Conservation (phyloP, 768 basidiomycete species). For the Rhizopogon rudus region DNA sequence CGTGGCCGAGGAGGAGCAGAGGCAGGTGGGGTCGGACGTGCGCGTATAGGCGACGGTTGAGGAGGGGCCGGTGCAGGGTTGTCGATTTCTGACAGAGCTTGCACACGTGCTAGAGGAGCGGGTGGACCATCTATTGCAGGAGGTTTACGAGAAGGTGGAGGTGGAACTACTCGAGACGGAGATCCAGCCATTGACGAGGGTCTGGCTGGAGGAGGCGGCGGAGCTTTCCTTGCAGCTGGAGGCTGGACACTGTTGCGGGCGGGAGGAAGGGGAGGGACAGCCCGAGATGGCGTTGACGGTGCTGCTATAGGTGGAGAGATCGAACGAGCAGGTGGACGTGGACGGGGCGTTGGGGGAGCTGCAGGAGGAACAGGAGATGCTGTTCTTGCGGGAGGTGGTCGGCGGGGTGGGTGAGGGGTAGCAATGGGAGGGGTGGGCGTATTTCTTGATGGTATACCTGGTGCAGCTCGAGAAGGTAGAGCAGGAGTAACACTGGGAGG, state of each 20-base stretch:
- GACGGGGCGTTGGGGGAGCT: conserved; percentile 14
- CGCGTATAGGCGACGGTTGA: background rate
- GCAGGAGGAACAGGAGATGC: conserved; percentile 22
- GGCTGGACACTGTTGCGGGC: conserved; percentile 32
- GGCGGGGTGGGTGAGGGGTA: conserved; percentile 39
- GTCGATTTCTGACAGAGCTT: conserved; percentile 40
- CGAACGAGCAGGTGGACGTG: conserved; percentile 28
- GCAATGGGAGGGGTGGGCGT: conserved; percentile 39
- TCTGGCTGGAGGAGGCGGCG: conserved; percentile 43
- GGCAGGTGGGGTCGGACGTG: conserved; percentile 11
- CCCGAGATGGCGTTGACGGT: conserved; percentile 12
- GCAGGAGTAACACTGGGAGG: conserved; percentile 39
- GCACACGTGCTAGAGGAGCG: conserved; percentile 33
- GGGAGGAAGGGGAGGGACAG: conserved; percentile 18
- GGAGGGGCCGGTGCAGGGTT: conserved; percentile 24
- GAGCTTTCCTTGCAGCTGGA: conserved; percentile 32
- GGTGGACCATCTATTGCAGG: conserved; percentile 22
- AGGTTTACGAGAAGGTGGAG: conserved; percentile 36
- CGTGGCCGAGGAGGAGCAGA: conserved; percentile 18
- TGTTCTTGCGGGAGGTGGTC: conserved; percentile 4
- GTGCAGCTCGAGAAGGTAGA: conserved; percentile 30
- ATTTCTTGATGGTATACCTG: conserved; percentile 34
- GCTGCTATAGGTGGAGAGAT: conserved; percentile 14
- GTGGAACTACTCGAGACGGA: conserved; percentile 30
- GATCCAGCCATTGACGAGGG: conserved; percentile 28